Evolutionary conservation across 2,329 filamentous ascomycete genomes (phyloP).

Genomic region (Coniochaeta sp.): DNA sequence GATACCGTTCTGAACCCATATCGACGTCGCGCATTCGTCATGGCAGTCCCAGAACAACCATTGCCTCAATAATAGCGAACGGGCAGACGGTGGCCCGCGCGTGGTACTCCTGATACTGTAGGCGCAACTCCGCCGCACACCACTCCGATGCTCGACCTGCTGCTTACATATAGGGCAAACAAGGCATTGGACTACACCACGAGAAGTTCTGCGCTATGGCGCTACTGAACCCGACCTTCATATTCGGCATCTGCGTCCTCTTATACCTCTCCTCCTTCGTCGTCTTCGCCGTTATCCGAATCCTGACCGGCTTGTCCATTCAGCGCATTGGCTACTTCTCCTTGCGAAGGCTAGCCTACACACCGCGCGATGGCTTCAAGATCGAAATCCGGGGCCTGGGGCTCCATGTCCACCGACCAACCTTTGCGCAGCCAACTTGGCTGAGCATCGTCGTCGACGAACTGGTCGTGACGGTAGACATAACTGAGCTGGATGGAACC

Average conservation of each 20-base stretch:
- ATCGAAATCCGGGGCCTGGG: constrained; percentile 87
- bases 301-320: constrained; percentile 89
- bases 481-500: constrained; percentile 53
- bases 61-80: neutral
- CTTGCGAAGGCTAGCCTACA: constrained; percentile 82
- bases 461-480: constrained; percentile 74
- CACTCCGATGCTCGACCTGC: neutral
- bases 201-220: constrained; percentile 40
- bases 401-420: constrained; percentile 82
- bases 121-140: neutral
- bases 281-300: constrained; percentile 84
- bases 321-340: constrained; percentile 92
- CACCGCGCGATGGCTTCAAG: constrained; percentile 78
- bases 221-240: constrained; percentile 67
- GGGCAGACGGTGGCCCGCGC: neutral
- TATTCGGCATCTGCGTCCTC: constrained; percentile 78
- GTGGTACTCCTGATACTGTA: constrained; percentile 1
- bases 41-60: neutral
- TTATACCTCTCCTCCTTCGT: constrained; percentile 89
- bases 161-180: neutral
- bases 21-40: neutral
- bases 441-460: constrained; percentile 84
- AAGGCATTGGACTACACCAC: neutral
- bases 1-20: neutral
- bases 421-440: constrained; percentile 96